phyloP scores from a whole-genome alignment of 1,139 yeast genomes.

The Lodderomyces metapsilosis region DNA sequence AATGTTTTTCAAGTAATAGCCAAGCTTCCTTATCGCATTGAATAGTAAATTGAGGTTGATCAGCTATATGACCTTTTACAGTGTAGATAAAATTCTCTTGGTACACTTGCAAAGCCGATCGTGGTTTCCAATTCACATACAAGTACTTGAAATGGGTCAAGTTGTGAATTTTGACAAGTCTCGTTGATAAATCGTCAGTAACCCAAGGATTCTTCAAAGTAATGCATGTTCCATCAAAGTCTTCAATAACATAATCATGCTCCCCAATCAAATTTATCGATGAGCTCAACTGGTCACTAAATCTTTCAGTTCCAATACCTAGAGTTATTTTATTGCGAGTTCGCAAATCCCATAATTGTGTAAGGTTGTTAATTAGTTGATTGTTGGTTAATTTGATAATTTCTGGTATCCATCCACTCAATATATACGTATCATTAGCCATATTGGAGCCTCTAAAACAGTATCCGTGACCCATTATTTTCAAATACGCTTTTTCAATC shows the following conservation, averaged over 20 bases:
- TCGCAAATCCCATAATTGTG: constrained; percentile 33
- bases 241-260: constrained; percentile 66
- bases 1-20: constrained; percentile 49
- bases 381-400: constrained; percentile 39
- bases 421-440: constrained; percentile 65
- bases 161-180: constrained; percentile 25
- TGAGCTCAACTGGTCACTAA: constrained; percentile 36
- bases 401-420: constrained; percentile 79
- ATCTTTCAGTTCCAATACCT: constrained; percentile 68
- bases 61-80: constrained; percentile 19
- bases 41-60: constrained; percentile 51
- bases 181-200: constrained; percentile 21
- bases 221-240: constrained; percentile 11
- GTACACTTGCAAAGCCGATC: constrained; percentile 14
- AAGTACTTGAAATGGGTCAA: constrained; percentile 52
- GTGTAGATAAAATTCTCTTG: constrained; percentile 36
- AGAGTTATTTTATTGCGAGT: constrained; percentile 40
- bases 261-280: constrained; percentile 47
- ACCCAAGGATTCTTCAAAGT: constrained; percentile 36
- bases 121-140: constrained; percentile 69
- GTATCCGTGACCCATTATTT: constrained; percentile 60
- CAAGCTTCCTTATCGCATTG: constrained; percentile 35
- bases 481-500: constrained; percentile 73
- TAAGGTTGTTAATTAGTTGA: constrained; percentile 21
- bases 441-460: constrained; percentile 75